phyloP scores from a whole-genome alignment of 768 basidiomycete species.

The Phlebiopsis gigantea region DNA sequence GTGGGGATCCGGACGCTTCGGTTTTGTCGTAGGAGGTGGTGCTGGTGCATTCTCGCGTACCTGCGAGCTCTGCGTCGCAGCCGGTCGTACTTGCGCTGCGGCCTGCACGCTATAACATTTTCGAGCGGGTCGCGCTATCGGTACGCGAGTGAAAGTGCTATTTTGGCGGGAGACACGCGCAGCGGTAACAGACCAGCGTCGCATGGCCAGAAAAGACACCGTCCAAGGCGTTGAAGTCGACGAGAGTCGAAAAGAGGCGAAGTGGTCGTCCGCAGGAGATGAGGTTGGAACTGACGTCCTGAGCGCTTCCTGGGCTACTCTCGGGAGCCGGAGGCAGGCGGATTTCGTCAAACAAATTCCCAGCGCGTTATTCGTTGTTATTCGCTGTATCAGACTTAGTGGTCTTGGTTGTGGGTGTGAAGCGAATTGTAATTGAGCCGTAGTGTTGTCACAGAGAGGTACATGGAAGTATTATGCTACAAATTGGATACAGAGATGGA shows the following conservation, averaged over 20 bases:
- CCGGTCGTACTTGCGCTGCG: slow-evolving; percentile 5
- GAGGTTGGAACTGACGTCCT: slow-evolving; percentile 5
- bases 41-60: not conserved
- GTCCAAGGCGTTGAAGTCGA: slow-evolving; percentile 9
- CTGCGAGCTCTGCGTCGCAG: not conserved
- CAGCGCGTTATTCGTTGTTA: not conserved
- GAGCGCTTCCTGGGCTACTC: slow-evolving; percentile 1
- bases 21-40: not conserved
- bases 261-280: not conserved
- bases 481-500: not conserved
- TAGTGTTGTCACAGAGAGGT: too few species aligned
- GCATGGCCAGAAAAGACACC: slow-evolving; percentile 28
- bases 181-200: slow-evolving; percentile 24
- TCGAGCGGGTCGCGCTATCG: slow-evolving; percentile 18
- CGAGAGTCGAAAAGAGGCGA: not conserved
- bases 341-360: not conserved
- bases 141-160: not conserved
- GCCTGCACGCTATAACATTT: slow-evolving; percentile 21
- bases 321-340: not conserved
- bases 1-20: slow-evolving; percentile 56
- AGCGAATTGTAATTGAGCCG: too few species aligned
- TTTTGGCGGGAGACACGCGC: slow-evolving; percentile 17
- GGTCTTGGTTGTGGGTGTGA: too few species aligned
- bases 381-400: too few species aligned
- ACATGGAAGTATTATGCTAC: slow-evolving; percentile 3